These are phyloP conservation scores for Fraxinus dipetala DNA, from an alignment of 305 asterid species.

Conservation along the genomic window DNA sequence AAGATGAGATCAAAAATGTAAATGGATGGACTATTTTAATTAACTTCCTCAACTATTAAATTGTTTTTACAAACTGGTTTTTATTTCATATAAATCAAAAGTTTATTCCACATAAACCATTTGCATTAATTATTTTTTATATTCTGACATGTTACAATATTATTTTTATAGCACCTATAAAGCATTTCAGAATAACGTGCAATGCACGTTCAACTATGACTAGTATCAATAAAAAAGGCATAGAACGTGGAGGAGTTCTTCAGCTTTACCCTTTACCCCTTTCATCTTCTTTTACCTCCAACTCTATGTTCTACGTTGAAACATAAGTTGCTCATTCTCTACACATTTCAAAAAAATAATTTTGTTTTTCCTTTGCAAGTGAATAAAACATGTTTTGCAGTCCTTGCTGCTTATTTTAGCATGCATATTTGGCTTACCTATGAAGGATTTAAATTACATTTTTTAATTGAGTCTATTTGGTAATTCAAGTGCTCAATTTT, in stretches of 20 bases:
- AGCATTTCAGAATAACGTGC: background rate
- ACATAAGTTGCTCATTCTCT: background rate
- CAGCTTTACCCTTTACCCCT: background rate
- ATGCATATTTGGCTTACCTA: background rate
- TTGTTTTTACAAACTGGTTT: background rate
- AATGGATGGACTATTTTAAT: background rate
- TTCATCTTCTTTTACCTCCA: slow-evolving; percentile 11
- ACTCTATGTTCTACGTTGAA: background rate
- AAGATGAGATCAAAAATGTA: background rate
- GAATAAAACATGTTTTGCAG: background rate
- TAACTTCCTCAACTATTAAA: background rate
- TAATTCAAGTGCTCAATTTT: slow-evolving; percentile 18
- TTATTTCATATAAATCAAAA: background rate
- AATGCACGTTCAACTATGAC: background rate
- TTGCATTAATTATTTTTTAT: background rate
- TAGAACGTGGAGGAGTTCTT: slow-evolving; percentile 8
- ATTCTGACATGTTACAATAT: no score
- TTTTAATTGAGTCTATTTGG: slow-evolving; percentile 13
- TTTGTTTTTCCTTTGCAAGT: background rate
- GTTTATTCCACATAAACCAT: background rate
- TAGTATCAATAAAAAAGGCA: slow-evolving; percentile 7
- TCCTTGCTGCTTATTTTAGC: background rate
- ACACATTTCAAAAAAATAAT: background rate
- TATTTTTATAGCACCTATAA: background rate
- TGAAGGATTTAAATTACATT: slow-evolving; percentile 10